phyloP scores from a whole-genome alignment of 345 rosid species.

The Lepidium aucheri region DNA sequence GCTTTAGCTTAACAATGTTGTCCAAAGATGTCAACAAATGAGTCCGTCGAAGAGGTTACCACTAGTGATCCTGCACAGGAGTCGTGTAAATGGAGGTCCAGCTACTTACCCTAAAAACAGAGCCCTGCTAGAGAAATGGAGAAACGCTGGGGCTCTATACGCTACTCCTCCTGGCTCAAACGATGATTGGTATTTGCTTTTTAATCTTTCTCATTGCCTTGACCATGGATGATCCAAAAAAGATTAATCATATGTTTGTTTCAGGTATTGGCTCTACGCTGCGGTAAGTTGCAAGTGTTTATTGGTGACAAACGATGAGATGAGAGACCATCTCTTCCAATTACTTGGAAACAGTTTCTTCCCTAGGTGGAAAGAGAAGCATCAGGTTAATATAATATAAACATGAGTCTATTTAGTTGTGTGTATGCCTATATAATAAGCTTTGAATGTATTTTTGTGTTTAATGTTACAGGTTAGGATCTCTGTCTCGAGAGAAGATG shows the following conservation, averaged over 20 bases:
- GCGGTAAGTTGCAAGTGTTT: constrained; percentile 80
- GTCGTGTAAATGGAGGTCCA: constrained; percentile 66
- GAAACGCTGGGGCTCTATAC: constrained; percentile 66
- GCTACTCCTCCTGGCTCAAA: constrained; percentile 87
- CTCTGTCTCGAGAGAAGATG: constrained; percentile 36
- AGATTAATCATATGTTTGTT: not conserved
- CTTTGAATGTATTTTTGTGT: not conserved
- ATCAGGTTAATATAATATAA: constrained; percentile 47
- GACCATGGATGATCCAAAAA: not conserved
- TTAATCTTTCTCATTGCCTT: not conserved
- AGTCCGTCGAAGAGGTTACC: constrained; percentile 75
- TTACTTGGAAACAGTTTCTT: constrained; percentile 81
- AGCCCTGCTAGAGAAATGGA: constrained; percentile 64
- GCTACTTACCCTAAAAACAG: constrained; percentile 53
- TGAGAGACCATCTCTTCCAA: constrained; percentile 98
- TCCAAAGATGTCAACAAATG: constrained; percentile 39
- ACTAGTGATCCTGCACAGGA: constrained; percentile 67
- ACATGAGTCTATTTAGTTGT: not conserved
- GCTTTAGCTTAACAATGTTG: constrained; percentile 59
- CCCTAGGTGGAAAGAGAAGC: constrained; percentile 99
- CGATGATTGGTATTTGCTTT: constrained; percentile 74
- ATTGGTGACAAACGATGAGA: constrained; percentile 86
- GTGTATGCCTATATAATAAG: not conserved
- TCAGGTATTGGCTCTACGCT: constrained; percentile 96
- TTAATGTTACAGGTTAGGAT: constrained; percentile 51